These are phyloP conservation scores for Simplicillium aogashimaense DNA, from an alignment of 2,329 filamentous ascomycete species.

Conservation along the genomic window DNA sequence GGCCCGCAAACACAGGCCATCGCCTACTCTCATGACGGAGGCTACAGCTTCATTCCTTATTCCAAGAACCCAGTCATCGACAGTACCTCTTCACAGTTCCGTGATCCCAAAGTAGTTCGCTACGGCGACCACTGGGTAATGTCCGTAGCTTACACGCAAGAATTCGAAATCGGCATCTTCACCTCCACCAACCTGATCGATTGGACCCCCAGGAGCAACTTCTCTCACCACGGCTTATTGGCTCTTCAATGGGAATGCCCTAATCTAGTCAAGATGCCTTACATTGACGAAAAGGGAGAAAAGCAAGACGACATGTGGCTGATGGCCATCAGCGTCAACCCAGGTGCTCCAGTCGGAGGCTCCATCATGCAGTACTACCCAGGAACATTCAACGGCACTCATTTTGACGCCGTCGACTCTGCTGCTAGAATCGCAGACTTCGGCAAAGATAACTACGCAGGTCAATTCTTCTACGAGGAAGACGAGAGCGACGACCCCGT, in stretches of 20 bases:
- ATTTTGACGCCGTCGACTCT: slow-evolving; percentile 31
- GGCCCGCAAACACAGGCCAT: slow-evolving; percentile 43
- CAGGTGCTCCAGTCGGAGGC: slow-evolving; percentile 45
- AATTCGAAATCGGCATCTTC: slow-evolving; percentile 50
- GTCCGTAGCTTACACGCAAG: slow-evolving; percentile 38
- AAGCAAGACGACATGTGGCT: slow-evolving; percentile 23
- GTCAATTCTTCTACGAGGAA: slow-evolving; percentile 21
- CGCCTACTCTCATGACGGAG: slow-evolving; percentile 51
- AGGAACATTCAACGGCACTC: slow-evolving; percentile 54
- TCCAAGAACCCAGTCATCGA: slow-evolving; percentile 49
- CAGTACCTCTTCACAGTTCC: slow-evolving; percentile 45
- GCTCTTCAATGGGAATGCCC: slow-evolving; percentile 55
- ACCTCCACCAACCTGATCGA: slow-evolving; percentile 47
- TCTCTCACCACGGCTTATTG: slow-evolving; percentile 39
- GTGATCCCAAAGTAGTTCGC: slow-evolving; percentile 57
- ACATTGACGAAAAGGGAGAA: slow-evolving; percentile 23
- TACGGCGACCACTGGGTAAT: slow-evolving; percentile 48
- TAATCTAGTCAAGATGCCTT: slow-evolving; percentile 46
- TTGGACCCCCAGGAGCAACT: slow-evolving; percentile 45
- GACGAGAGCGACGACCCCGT: slow-evolving; percentile 16
- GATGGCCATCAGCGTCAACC: slow-evolving; percentile 44
- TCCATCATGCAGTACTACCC: slow-evolving; percentile 46
- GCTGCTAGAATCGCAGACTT: slow-evolving; percentile 20
- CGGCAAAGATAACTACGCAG: slow-evolving; percentile 25
- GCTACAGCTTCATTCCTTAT: slow-evolving; percentile 53